phyloP scores from a whole-genome alignment of 495 filamentous ascomycete species.

The Penicillium waksmanii region DNA sequence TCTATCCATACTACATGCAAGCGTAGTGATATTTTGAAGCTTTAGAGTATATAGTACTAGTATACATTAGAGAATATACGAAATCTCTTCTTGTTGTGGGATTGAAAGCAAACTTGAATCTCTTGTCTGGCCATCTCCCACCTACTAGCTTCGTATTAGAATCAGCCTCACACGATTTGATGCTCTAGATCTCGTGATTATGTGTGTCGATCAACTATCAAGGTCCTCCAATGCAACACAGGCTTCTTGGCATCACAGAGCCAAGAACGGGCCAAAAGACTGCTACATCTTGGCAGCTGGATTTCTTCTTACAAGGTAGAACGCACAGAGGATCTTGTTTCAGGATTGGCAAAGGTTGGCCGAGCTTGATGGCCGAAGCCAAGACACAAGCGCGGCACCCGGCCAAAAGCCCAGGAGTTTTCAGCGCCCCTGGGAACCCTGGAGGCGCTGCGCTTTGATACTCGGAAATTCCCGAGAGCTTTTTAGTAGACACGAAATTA shows the following conservation, averaged over 20 bases:
- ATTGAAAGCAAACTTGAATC: background rate
- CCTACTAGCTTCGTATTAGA: background rate
- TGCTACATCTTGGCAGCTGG: constrained; percentile 1
- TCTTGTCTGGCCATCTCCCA: background rate
- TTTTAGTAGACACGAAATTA: background rate
- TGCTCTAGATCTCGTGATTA: background rate
- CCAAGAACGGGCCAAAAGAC: constrained; percentile 4
- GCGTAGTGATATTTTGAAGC: background rate
- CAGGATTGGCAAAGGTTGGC: constrained; percentile 6
- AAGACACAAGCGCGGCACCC: constrained; percentile 3
- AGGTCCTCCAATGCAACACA: constrained; percentile 10
- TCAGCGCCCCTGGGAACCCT: constrained; percentile 1
- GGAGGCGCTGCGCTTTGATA: background rate
- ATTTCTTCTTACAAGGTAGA: constrained; percentile 1
- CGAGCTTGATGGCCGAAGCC: constrained; percentile 1
- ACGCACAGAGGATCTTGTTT: constrained; percentile 1
- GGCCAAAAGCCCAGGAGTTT: background rate
- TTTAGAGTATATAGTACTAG: background rate
- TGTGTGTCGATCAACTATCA: background rate
- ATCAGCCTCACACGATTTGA: background rate
- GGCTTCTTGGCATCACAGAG: constrained; percentile 4
- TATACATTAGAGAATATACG: too few species aligned
- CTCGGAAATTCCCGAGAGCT: background rate
- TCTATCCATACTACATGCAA: background rate
- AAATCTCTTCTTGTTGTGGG: too few species aligned